Evolutionary conservation across 2,329 filamentous ascomycete genomes (phyloP).

Genomic region (Fusarium sp.): DNA sequence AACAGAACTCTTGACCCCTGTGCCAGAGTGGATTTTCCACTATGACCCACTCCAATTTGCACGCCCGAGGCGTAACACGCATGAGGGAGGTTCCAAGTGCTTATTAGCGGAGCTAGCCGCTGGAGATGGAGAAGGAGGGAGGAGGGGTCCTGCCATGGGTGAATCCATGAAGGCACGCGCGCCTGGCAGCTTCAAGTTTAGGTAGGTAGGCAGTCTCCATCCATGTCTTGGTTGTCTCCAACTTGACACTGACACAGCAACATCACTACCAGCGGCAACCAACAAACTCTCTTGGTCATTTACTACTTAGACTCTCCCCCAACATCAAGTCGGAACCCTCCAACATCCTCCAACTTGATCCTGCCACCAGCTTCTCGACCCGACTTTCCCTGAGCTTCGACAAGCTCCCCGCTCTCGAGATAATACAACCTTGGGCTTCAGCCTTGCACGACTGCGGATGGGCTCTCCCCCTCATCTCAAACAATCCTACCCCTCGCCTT

Average conservation of each 20-base stretch:
- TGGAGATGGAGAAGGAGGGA: constrained; percentile 14
- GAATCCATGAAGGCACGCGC: not conserved
- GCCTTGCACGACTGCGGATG: constrained; percentile 39
- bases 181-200: not conserved
- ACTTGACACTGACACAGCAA: constrained; percentile 33
- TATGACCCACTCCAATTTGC: not conserved
- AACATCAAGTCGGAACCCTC: not conserved
- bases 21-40: not conserved
- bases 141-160: constrained; percentile 30
- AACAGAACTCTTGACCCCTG: not conserved
- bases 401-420: constrained; percentile 20
- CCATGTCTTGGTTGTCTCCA: constrained; percentile 12
- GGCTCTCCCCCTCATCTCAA: constrained; percentile 32
- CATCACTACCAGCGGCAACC: constrained; percentile 16
- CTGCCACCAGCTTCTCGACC: constrained; percentile 1
- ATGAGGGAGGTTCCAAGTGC: not conserved
- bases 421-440: constrained; percentile 28
- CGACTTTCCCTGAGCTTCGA: not conserved
- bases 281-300: not conserved
- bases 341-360: not conserved
- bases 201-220: not conserved
- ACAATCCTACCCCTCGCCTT: constrained; percentile 20
- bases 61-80: not conserved
- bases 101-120: constrained; percentile 27
- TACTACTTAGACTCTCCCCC: not conserved